These are phyloP conservation scores for Capronia epimyces DNA, from an alignment of 2,329 filamentous ascomycete species.

Conservation along the genomic window DNA sequence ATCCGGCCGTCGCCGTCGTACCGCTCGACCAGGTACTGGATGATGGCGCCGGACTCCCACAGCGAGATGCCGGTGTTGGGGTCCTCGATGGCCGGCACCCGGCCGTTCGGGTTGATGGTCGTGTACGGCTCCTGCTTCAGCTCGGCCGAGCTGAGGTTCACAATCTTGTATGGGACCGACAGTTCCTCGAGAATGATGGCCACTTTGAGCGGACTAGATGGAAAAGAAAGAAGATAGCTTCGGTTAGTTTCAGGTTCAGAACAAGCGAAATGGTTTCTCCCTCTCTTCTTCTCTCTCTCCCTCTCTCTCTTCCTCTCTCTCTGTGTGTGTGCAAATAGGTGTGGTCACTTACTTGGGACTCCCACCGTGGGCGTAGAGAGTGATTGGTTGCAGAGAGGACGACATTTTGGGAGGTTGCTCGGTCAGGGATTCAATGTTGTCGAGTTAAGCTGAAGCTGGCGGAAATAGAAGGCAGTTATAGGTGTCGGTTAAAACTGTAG, in stretches of 20 bases:
- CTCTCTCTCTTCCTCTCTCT: too few species aligned
- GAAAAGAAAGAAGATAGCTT: too few species aligned
- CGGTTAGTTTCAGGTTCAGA: too few species aligned
- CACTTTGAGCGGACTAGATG: constrained; percentile 31
- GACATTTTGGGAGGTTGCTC: background rate
- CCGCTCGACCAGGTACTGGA: constrained; percentile 42
- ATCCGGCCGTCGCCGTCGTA: constrained; percentile 42
- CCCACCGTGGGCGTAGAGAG: background rate
- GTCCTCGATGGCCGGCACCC: constrained; percentile 35
- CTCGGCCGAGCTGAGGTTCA: constrained; percentile 22
- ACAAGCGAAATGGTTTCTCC: too few species aligned
- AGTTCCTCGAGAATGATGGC: constrained; percentile 34
- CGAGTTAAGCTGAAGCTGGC: too few species aligned
- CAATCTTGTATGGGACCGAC: constrained; percentile 32
- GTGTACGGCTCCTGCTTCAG: constrained; percentile 28
- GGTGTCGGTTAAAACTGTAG: too few species aligned
- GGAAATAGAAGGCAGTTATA: too few species aligned
- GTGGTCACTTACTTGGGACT: background rate
- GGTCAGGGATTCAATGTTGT: background rate
- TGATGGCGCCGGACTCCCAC: constrained; percentile 44
- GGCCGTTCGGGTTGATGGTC: constrained; percentile 29
- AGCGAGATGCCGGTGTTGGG: constrained; percentile 38
- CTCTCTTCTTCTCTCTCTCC: too few species aligned
- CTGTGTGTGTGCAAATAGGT: too few species aligned
- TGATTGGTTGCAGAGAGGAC: background rate